Percentiles rank a stretch among this genome's conserved stretches.
Evolutionary conservation across 805 yeast species (phyloP).

Genomic region (Candida khao-thaluensis): DNA sequence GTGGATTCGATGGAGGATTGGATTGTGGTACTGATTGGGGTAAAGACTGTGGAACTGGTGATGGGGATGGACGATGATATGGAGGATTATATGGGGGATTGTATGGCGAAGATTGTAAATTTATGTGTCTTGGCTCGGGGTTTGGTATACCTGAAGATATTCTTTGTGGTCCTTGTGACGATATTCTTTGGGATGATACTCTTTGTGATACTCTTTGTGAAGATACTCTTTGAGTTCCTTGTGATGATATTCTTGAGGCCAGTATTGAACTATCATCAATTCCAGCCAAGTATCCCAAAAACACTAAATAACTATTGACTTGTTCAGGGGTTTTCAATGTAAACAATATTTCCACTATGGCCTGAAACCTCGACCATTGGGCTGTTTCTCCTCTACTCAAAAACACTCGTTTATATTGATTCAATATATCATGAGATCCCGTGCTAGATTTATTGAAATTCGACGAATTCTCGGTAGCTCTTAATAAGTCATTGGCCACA

Average conservation of each 20-base stretch:
- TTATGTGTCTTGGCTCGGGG: background rate
- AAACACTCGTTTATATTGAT: slow-evolving; percentile 9
- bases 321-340: slow-evolving; percentile 29
- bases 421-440: background rate
- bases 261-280: background rate
- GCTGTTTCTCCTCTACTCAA: slow-evolving; percentile 8
- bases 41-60: too few species aligned
- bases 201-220: background rate
- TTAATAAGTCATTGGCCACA: slow-evolving; percentile 28
- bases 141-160: background rate
- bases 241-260: slow-evolving; percentile 1
- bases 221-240: slow-evolving; percentile 7
- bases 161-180: background rate
- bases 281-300: slow-evolving; percentile 24
- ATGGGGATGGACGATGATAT: background rate
- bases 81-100: background rate
- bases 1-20: background rate
- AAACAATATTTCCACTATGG: slow-evolving; percentile 28
- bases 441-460: background rate
- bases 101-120: slow-evolving; percentile 17
- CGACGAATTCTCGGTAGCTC: background rate
- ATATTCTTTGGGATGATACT: background rate
- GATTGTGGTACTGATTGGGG: background rate
- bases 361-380: slow-evolving; percentile 37
- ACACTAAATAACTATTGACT: slow-evolving; percentile 33